Conservation (phyloP, 208 protist genomes). For the Naegleria lovaniensis region DNA sequence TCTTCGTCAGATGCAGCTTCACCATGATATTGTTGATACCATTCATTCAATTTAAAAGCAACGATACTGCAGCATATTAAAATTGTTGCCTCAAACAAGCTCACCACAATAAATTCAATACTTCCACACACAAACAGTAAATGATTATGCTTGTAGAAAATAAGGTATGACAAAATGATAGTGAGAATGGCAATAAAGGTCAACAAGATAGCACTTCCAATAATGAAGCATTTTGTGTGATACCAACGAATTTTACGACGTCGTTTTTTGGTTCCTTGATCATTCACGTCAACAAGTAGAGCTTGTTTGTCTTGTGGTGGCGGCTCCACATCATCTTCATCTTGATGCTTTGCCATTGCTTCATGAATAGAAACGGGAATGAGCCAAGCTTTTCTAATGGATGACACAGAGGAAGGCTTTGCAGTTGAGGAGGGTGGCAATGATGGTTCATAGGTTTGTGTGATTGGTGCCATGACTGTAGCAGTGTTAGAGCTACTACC, state of each 20-base stretch:
- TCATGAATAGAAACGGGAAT: not conserved
- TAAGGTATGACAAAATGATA: not conserved
- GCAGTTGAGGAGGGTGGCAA: too few relatives aligned
- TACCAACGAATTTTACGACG: not conserved
- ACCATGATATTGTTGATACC: not conserved
- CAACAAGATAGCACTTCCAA: not conserved
- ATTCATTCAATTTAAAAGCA: not conserved
- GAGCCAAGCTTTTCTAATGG: not conserved
- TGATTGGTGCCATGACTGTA: too few relatives aligned
- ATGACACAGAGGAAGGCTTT: too few relatives aligned
- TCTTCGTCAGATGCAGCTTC: not conserved
- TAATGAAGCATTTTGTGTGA: not conserved
- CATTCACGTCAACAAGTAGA: not conserved
- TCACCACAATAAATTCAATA: not conserved
- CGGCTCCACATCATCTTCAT: not conserved
- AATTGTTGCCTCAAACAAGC: not conserved
- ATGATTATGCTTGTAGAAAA: not conserved
- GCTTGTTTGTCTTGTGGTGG: too few relatives aligned
- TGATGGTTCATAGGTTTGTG: too few relatives aligned
- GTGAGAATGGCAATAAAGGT: not conserved
- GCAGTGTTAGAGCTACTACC: too few relatives aligned
- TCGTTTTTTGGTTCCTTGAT: not conserved
- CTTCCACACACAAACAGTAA: not conserved
- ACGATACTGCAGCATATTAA: not conserved
- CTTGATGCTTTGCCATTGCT: not conserved